Evolutionary conservation across 2,329 filamentous ascomycete species (phyloP).

Genomic region (Phialophora tarda): DNA sequence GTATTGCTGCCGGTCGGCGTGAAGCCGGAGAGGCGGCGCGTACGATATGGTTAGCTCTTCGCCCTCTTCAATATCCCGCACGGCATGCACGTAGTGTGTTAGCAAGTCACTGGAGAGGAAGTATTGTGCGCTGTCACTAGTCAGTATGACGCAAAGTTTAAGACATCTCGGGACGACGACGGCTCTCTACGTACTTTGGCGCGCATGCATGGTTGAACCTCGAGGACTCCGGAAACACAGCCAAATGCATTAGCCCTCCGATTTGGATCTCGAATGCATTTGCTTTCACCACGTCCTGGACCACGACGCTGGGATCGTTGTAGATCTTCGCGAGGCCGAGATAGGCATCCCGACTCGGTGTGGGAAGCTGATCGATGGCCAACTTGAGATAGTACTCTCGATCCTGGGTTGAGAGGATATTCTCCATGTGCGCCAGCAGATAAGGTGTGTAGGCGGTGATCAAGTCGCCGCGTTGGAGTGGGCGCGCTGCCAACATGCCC

Average conservation of each 20-base stretch:
- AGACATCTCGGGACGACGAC: background rate
- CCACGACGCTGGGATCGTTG: constrained; percentile 24
- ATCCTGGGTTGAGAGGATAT: constrained; percentile 24
- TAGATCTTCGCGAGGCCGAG: constrained; percentile 32
- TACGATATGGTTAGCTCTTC: constrained; percentile 98
- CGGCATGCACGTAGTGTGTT: constrained; percentile 33
- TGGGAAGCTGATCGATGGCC: constrained; percentile 31
- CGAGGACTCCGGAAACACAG: constrained; percentile 33
- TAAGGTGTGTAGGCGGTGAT: constrained; percentile 32
- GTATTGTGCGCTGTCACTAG: constrained; percentile 29
- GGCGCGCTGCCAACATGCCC: constrained; percentile 29
- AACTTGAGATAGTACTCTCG: constrained; percentile 30
- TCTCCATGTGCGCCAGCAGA: constrained; percentile 34
- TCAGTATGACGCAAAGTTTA: background rate
- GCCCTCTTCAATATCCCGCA: constrained; percentile 76
- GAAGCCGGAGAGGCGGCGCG: constrained; percentile 28
- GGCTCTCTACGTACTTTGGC: constrained; percentile 31
- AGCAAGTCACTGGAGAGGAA: constrained; percentile 27
- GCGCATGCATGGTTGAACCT: constrained; percentile 36
- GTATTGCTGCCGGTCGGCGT: constrained; percentile 24
- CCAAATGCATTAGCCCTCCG: constrained; percentile 33
- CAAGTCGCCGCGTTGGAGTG: constrained; percentile 28
- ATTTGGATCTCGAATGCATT: constrained; percentile 37
- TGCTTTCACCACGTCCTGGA: constrained; percentile 36
- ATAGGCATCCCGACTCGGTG: constrained; percentile 21